Conservation (phyloP, 1,139 yeast species). For the Tardiomyces blankii region DNA sequence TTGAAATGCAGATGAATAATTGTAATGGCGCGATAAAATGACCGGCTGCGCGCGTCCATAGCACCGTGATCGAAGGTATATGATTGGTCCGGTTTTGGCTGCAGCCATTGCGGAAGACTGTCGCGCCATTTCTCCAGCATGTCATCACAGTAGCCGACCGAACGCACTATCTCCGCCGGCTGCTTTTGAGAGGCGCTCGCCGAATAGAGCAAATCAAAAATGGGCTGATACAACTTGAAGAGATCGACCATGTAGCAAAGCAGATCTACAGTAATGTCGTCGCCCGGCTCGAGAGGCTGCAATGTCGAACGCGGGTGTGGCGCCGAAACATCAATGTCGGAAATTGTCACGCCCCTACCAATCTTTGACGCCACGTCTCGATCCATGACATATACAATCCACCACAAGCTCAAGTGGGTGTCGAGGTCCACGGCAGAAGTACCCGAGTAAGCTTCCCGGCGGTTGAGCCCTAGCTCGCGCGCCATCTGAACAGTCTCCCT, state of each 20-base stretch:
- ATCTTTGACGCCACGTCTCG: constrained; percentile 41
- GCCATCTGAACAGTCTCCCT: neutral
- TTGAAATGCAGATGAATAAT: constrained; percentile 13
- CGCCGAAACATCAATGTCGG: constrained; percentile 32
- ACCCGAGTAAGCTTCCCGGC: neutral
- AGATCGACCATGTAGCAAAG: neutral
- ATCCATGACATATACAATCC: constrained; percentile 45
- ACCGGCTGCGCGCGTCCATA: neutral
- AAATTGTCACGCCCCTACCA: constrained; percentile 51
- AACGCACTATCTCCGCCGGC: neutral
- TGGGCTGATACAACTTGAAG: neutral
- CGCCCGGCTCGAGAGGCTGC: neutral
- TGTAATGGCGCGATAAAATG: neutral
- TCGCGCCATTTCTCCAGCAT: neutral
- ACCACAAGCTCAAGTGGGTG: constrained; percentile 32
- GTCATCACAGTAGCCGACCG: neutral
- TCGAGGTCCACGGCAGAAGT: neutral
- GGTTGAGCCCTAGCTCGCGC: neutral
- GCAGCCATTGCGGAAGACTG: neutral
- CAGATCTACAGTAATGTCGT: neutral
- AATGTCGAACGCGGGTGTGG: neutral
- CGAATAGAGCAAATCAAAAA: neutral
- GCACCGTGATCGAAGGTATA: neutral
- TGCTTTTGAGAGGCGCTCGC: neutral
- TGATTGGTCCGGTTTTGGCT: neutral